These are phyloP conservation scores for Phallus indusiatus DNA, from an alignment of 768 basidiomycete genomes.

Conservation along the genomic window DNA sequence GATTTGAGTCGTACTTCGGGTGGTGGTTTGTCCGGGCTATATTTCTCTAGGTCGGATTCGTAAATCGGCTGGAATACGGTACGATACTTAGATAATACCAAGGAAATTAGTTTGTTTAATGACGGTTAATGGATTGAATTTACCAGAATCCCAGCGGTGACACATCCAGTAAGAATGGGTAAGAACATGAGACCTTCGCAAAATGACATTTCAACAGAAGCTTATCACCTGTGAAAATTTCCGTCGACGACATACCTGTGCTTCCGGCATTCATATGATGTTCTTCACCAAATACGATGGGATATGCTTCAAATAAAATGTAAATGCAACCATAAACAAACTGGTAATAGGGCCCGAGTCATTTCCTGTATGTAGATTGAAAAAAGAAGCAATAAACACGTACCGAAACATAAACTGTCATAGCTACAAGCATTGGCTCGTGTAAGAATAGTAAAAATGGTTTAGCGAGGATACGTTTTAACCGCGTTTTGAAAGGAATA, in stretches of 20 bases:
- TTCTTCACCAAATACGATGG: conserved; percentile 21
- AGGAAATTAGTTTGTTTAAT: background rate
- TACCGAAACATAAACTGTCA: conserved; percentile 28
- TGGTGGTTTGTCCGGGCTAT: conserved; percentile 4
- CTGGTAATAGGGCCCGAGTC: background rate
- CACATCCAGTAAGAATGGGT: conserved; percentile 23
- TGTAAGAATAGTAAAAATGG: conserved; percentile 9
- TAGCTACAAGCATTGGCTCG: conserved; percentile 23
- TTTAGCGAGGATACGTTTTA: conserved; percentile 8
- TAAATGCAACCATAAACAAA: conserved; percentile 21
- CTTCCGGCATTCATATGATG: conserved; percentile 19
- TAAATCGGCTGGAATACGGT: conserved; percentile 25
- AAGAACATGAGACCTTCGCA: conserved; percentile 25
- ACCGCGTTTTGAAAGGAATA: background rate
- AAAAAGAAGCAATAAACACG: background rate
- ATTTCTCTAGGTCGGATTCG: conserved; percentile 16
- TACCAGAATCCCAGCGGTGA: conserved; percentile 18
- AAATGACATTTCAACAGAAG: background rate
- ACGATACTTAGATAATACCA: conserved; percentile 18
- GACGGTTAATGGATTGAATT: background rate
- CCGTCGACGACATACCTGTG: background rate
- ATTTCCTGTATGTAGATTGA: background rate
- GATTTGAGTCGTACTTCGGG: conserved; percentile 26
- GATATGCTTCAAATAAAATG: conserved; percentile 26
- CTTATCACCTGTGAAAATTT: background rate